A percentile compares a stretch with the other conserved stretches of the same genome.
These are phyloP conservation scores for Rhododendron molle DNA, from an alignment of 148 eudicot genomes.

Conservation along the genomic window DNA sequence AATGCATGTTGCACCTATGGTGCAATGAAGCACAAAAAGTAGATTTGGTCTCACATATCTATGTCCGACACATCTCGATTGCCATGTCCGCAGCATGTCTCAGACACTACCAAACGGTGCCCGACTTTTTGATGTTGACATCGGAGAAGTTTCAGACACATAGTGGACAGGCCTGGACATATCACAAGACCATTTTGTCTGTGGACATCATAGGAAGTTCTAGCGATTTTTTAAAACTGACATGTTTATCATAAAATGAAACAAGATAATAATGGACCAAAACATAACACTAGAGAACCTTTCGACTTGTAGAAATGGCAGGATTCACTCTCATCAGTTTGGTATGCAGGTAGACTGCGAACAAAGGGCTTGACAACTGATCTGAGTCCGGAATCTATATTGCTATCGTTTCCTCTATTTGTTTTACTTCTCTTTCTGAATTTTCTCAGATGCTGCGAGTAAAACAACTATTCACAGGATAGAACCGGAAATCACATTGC, in stretches of 20 bases:
- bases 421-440: not conserved
- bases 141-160: not conserved
- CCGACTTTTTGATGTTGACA: not conserved
- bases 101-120: not conserved
- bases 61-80: not conserved
- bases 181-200: not conserved
- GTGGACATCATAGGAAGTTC: not conserved
- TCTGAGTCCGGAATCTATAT: not conserved
- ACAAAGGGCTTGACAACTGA: not conserved
- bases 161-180: not conserved
- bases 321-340: not conserved
- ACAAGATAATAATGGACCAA: not conserved
- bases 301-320: not conserved
- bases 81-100: not conserved
- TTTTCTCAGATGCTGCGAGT: not conserved
- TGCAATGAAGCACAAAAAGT: not conserved
- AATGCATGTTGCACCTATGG: not conserved
- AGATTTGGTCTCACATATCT: not conserved
- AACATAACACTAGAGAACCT: not conserved
- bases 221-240: not conserved
- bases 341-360: not conserved
- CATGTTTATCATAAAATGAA: not conserved
- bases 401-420: not conserved
- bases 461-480: not conserved
- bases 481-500: not conserved